Percentiles rank a stretch among this genome's conserved stretches.
These are phyloP conservation scores for Huiozyma naganishii DNA, from an alignment of 805 yeast species.

Conservation along the genomic window DNA sequence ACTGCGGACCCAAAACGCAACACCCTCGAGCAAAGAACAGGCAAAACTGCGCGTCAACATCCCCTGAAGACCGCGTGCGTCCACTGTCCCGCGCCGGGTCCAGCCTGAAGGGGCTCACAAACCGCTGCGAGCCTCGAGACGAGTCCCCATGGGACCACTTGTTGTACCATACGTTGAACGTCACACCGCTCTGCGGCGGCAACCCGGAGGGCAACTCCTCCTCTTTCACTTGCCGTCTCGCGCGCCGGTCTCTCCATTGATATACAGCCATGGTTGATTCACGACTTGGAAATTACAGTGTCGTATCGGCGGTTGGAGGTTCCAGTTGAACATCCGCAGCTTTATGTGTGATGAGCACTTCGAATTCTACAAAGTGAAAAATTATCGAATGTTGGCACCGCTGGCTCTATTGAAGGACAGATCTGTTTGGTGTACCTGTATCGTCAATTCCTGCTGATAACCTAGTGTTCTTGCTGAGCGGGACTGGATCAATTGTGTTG, in stretches of 20 bases:
- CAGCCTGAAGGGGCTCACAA: slow-evolving; percentile 49
- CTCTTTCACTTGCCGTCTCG: slow-evolving; percentile 66
- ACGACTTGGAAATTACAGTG: neutral
- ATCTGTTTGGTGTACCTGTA: too few relatives aligned
- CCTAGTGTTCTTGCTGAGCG: too few relatives aligned
- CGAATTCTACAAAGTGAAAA: too few relatives aligned
- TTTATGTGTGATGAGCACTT: too few relatives aligned
- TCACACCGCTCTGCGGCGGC: slow-evolving; percentile 73
- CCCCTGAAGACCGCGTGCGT: slow-evolving; percentile 54
- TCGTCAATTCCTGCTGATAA: too few relatives aligned
- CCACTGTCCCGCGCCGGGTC: slow-evolving; percentile 60
- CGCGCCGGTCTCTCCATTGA: slow-evolving; percentile 35
- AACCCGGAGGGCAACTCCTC: slow-evolving; percentile 40
- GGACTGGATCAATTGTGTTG: too few relatives aligned
- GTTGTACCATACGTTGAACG: slow-evolving; percentile 79
- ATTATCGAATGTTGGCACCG: too few relatives aligned
- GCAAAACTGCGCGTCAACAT: slow-evolving; percentile 46
- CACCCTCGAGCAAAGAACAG: slow-evolving; percentile 82
- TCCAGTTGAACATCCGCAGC: too few relatives aligned
- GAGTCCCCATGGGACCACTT: slow-evolving; percentile 60
- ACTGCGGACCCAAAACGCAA: slow-evolving; percentile 67
- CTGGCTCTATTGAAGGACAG: too few relatives aligned
- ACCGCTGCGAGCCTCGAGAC: slow-evolving; percentile 30
- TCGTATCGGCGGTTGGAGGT: too few relatives aligned
- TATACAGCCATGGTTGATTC: neutral